Evolutionary conservation across 306 rosid species (phyloP).

Genomic region (Corylus americana): DNA sequence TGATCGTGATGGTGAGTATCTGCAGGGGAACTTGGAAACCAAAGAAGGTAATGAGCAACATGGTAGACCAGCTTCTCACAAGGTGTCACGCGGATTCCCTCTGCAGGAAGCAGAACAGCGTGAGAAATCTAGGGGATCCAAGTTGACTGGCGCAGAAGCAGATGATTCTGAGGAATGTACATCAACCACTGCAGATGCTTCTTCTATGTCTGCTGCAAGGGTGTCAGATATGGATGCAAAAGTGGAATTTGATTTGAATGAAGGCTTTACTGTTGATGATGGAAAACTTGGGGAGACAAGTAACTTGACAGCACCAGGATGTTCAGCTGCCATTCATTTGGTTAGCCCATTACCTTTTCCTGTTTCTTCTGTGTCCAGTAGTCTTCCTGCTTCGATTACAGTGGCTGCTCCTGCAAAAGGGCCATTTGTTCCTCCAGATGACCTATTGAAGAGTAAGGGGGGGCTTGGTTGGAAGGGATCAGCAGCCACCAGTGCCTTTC

Average conservation of each 20-base stretch:
- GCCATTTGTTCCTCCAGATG: constrained; percentile 57
- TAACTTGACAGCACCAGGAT: constrained; percentile 34
- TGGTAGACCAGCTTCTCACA: constrained; percentile 26
- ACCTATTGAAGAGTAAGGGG: constrained; percentile 62
- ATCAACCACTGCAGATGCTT: constrained; percentile 57
- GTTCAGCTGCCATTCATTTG: constrained; percentile 39
- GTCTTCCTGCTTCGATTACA: constrained; percentile 55
- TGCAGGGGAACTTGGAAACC: constrained; percentile 43
- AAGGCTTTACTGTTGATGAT: constrained; percentile 65
- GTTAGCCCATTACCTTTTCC: constrained; percentile 55
- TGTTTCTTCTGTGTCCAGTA: constrained; percentile 43
- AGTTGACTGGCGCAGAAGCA: constrained; percentile 39
- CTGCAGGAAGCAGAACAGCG: constrained; percentile 50
- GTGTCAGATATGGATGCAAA: constrained; percentile 47
- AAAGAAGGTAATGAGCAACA: constrained; percentile 36
- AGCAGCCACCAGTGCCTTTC: constrained; percentile 84
- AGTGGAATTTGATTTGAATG: constrained; percentile 72
- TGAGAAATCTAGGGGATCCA: constrained; percentile 35
- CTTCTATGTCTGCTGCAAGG: constrained; percentile 49
- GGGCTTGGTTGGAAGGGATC: constrained; percentile 87
- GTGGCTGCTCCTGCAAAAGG: constrained; percentile 79
- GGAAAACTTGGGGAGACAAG: constrained; percentile 49
- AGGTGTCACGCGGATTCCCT: constrained; percentile 24
- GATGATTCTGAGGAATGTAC: constrained; percentile 71
- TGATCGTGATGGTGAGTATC: constrained; percentile 33